Evolutionary conservation across 768 basidiomycete genomes (phyloP).

Genomic region (Trametes elegans): DNA sequence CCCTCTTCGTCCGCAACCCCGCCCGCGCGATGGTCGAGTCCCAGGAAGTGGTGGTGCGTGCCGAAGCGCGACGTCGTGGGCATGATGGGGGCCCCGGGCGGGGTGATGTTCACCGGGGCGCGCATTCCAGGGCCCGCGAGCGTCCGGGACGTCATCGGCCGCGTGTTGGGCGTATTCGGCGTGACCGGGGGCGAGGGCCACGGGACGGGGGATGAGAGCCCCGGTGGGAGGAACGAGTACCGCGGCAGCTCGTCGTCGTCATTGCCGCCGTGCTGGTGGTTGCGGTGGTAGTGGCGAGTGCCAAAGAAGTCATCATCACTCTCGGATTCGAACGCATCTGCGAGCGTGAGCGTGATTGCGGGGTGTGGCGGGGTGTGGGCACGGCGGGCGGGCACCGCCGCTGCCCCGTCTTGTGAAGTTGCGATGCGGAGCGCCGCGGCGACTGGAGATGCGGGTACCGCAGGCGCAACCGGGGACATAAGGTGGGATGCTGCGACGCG

Average conservation of each 20-base stretch:
- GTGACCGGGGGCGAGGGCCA: neutral
- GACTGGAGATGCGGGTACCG: no score
- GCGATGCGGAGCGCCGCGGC: no score
- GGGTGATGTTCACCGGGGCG: neutral
- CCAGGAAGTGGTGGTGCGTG: conserved; percentile 1
- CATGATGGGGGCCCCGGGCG: neutral
- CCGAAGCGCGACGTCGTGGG: conserved; percentile 5
- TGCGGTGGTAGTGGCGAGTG: no score
- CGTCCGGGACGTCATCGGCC: conserved; percentile 1
- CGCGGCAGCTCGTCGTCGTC: neutral
- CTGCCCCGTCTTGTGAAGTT: neutral
- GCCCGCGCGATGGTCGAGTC: conserved; percentile 2
- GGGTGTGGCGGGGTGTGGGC: neutral
- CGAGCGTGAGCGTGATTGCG: neutral
- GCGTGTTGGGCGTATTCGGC: neutral
- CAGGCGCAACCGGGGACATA: neutral
- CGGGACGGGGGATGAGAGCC: conserved; percentile 4
- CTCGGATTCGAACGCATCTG: neutral
- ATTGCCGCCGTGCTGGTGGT: neutral
- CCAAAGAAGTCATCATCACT: no score
- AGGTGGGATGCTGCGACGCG: conserved; percentile 1
- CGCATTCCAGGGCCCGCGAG: neutral
- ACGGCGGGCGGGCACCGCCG: neutral
- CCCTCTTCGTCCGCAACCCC: neutral
- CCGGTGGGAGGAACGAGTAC: conserved; percentile 14